Base-by-base conservation (phyloP, 345 rosid species). In the Hypericum androsaemum region DNA sequence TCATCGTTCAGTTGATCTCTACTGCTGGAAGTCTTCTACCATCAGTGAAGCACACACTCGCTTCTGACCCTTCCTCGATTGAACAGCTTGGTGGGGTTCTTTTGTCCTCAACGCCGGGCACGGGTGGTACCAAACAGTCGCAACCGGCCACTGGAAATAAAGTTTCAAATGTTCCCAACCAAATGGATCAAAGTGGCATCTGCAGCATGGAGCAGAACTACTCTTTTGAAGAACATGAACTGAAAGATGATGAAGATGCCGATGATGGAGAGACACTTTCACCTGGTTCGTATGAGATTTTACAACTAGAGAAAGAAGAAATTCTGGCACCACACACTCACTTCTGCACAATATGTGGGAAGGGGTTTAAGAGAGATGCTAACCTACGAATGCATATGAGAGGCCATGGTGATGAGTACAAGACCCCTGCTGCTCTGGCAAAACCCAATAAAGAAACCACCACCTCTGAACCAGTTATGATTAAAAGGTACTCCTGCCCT, bases 381-480 rank as follows among this genome's bases (percentile, higher is more conserved):
- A 92, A 92, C 64, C 67, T 92, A 50, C 74, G 98, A 17, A 92
- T 92, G 98, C 98, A 92, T 62, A 92, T 92, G 98, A 72, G 98
- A 73, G 98, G 98, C 7, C 98, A 92, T 15, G 98, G 98, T 5
- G 96, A 92, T 14, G 95, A 92, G 73, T 92, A 92, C 72, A 92
- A 92, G 63, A 84, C 98, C 4, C 70, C 94, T 0, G 96, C 92
- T 9, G 98, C 98, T 13, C 85, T 92, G 0, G 95, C 95, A 0
- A 92, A 92, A 61, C 98, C 98, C 0, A 63, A 71, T 73, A 88
- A 80, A 67, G 95, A 83, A 73, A 41, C 85, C 0, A 41, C 85
- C 0, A 15, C 66, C 54, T 66, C 89, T 3, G 95, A 83, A 51
- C 83, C 86, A 41, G 57, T 69, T 63, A 72, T 81, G 61, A 65